Base-by-base conservation (phyloP, 177 flowering plant genomes). In the Vitis hybrid region DNA sequence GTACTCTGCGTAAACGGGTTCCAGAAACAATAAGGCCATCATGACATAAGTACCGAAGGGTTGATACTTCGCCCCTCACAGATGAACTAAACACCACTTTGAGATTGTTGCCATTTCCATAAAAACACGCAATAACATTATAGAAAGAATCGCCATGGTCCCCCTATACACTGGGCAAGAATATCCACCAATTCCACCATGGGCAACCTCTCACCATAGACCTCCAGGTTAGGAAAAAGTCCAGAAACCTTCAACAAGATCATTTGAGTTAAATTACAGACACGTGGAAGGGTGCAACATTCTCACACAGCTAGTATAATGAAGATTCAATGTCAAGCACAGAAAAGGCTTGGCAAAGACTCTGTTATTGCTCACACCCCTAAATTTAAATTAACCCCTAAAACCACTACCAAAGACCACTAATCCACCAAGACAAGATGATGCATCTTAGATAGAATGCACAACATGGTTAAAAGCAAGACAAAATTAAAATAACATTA, bases 11-110 rank as follows among this genome's bases (percentile, higher is more conserved):
- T 73, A 90, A 92, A 94, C 63, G 87, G 90, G 66, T 90, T 83
- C 94, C 97, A 92, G 77, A 94, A 91, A 94, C 86, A 92, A 82
- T 92, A 91, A 92, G 97, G 94, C 94, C 95, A 90, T 89, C 97
- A 90, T 80, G 83, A 92, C 84, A 85, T 82, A 89, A 86, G 83
- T 75, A 89, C 79, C 78, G 74, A 84, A 89, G 85, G 90, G 85
- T 75, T 81, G 92, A 83, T 72, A 90, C 90, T 85, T 91, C 86
- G 90, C 85, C 88, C 87, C 91, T 84, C 93, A 88, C 68, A 78
- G 82, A 81, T 58, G 83, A 81, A 80, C 87, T 74, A 85, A 83
- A 89, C 89, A 85, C 90, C 92, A 87, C 72, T 83, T 82, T 83
- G 85, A 72, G 88, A 79, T 73, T 81, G 84, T 82, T 82, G 88